phyloP scores from a whole-genome alignment of 208 protist species.

The Leishmania aethiopica region DNA sequence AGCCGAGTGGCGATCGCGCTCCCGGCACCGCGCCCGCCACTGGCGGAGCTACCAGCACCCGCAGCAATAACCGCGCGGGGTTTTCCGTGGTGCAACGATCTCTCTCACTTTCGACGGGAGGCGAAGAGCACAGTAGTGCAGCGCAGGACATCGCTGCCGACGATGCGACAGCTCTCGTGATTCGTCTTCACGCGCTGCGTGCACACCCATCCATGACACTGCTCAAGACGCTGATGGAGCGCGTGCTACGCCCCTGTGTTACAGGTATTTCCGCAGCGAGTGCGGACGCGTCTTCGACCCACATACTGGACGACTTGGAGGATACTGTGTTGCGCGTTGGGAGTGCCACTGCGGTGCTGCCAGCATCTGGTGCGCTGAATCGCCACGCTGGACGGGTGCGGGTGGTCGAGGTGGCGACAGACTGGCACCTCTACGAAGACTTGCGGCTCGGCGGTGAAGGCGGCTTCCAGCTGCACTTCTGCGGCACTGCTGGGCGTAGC shows the following conservation, averaged over 20 bases:
- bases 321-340: slow-evolving; percentile 3
- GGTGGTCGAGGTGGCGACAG: slow-evolving; percentile 21
- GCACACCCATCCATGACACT: slow-evolving; percentile 15
- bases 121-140: not conserved
- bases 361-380: not conserved
- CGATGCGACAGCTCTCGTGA: slow-evolving; percentile 4
- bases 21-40: not conserved
- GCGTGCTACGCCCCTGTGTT: slow-evolving; percentile 4
- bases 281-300: not conserved
- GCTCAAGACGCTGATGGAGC: not conserved
- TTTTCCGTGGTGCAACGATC: slow-evolving; percentile 13
- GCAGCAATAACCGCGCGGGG: not conserved
- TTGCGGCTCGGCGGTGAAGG: slow-evolving; percentile 24
- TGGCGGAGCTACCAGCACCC: not conserved
- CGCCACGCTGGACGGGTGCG: slow-evolving; percentile 15
- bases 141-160: not conserved
- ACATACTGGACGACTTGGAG: not conserved
- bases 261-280: not conserved
- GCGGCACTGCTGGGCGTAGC: slow-evolving; percentile 14
- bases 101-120: slow-evolving; percentile 1
- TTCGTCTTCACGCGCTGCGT: slow-evolving; percentile 16
- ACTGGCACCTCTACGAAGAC: slow-evolving; percentile 23
- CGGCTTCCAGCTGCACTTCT: slow-evolving; percentile 27
- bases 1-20: not conserved
- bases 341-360: slow-evolving; percentile 1